Percentiles rank a stretch among this genome's conserved stretches.
These are phyloP conservation scores for Nannochloris sp. DNA, from an alignment of 139 green algal species.

Conservation along the genomic window DNA sequence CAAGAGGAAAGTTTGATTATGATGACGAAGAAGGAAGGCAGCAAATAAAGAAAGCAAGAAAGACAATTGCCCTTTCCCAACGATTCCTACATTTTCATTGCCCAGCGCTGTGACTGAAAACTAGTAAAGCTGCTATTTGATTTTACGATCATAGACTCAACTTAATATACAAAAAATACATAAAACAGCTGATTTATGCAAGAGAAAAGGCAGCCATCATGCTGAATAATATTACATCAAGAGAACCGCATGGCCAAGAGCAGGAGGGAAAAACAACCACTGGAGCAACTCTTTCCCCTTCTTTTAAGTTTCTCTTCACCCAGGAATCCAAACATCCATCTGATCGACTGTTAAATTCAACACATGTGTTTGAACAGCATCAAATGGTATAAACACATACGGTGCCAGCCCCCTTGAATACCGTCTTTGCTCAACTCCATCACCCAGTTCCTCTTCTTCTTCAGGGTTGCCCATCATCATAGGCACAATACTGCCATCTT, in stretches of 20 bases:
- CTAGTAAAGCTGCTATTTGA: no score
- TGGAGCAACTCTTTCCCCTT: no score
- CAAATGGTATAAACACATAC: conserved; percentile 70
- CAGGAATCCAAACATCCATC: conserved; percentile 73
- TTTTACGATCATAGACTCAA: no score
- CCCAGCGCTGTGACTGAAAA: no score
- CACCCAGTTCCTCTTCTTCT: conserved; percentile 13
- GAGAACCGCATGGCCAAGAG: no score
- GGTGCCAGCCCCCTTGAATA: conserved; percentile 50
- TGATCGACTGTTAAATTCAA: conserved; percentile 62
- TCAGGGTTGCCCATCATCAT: conserved; percentile 5
- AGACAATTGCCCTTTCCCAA: neutral
- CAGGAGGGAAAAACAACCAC: no score
- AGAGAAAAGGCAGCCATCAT: no score
- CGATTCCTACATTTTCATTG: no score
- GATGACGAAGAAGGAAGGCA: neutral
- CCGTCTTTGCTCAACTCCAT: conserved; percentile 2
- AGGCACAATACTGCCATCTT: conserved; percentile 13
- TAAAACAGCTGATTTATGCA: no score
- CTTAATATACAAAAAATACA: no score
- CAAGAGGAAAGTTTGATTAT: neutral
- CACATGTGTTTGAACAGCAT: conserved; percentile 33
- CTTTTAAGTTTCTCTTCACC: conserved; percentile 26
- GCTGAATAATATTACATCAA: no score
- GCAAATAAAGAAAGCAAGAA: neutral